phyloP scores from a whole-genome alignment of 2,329 filamentous ascomycete genomes.

The Colletotrichum graminicola region DNA sequence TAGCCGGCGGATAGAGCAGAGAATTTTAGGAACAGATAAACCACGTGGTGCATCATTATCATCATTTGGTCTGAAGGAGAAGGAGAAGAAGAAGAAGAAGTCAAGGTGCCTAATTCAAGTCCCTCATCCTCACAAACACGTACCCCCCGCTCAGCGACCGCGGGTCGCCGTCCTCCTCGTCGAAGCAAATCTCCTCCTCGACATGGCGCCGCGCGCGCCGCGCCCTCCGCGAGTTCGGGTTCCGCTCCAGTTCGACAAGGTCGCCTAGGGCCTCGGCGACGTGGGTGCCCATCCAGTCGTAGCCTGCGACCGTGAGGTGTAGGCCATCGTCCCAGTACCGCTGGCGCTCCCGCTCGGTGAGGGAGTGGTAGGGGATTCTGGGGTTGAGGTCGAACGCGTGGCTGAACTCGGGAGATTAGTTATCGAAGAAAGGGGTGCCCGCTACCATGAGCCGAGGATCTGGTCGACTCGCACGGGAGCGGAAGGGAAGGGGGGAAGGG shows the following conservation, averaged over 20 bases:
- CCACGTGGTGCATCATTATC: not conserved
- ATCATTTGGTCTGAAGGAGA: slow-evolving; percentile 18
- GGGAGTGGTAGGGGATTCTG: slow-evolving; percentile 65
- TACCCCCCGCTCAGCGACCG: slow-evolving; percentile 64
- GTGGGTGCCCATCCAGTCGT: slow-evolving; percentile 71
- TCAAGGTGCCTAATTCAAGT: slow-evolving; percentile 59
- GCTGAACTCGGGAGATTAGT: slow-evolving; percentile 51
- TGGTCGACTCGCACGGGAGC: not conserved
- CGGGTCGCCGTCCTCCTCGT: slow-evolving; percentile 64
- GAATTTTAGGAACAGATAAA: slow-evolving; percentile 1
- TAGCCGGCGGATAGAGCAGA: slow-evolving; percentile 10
- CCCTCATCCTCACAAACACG: slow-evolving; percentile 64
- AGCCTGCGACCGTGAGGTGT: slow-evolving; percentile 70
- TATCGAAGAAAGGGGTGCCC: not conserved
- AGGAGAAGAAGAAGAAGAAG: slow-evolving; percentile 39
- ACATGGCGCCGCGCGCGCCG: slow-evolving; percentile 48
- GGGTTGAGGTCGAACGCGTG: slow-evolving; percentile 68
- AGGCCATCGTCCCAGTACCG: slow-evolving; percentile 72
- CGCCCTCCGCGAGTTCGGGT: slow-evolving; percentile 43
- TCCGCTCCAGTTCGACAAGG: slow-evolving; percentile 48
- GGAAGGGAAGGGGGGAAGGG: not conserved
- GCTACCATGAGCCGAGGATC: no score
- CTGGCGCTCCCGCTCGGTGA: slow-evolving; percentile 59
- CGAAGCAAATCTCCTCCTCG: slow-evolving; percentile 56
- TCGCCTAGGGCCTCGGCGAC: slow-evolving; percentile 66